Base-by-base conservation (phyloP, 176 grass and related monocot genomes). In the Oryza meyeriana region DNA sequence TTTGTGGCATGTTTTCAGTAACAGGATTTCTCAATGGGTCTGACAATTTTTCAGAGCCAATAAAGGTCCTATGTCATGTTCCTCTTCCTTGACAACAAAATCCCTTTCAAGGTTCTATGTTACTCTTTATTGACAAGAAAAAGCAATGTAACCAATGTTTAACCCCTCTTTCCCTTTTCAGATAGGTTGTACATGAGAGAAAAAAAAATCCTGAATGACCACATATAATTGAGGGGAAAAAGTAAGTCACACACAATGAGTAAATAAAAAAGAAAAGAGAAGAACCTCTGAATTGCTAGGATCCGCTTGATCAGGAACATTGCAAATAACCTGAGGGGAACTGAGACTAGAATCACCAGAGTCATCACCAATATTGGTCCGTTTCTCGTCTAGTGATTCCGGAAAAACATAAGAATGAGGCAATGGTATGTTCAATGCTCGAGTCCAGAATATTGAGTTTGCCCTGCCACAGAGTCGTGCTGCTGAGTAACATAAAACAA, bases 381-480 rank as follows among this genome's bases (percentile, higher is more conserved):
- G 80, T 68, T 91, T 66, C 8, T 79, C 57, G 17, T 86, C 85
- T n/a, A 75, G 12, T 18, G 79, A 79, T 17, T 79, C 87, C 41
- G 85, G 72, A 82, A 98, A 93, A 48, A 98, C 84, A 40, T 84
- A 94, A 61, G 88, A 94, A 89, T 69, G 84, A 88, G 95, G 92
- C 72, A 93, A 71, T 27, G 95, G 92, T 41, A 98, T 86, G 72
- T 95, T 98, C 64, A 98, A 86, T 30, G 92, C 95, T 77, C 95
- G 67, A 70, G 87, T 98, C 95, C 95, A 98, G 74, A 98, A 98
- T 85, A 98, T 89, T 33, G 92, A 94, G 67, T 94, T 98, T 47
- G 92, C 95, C 95, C 95, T 98, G 89, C 48, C 27, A 61, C 52
- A 75, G 55, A 80, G 6, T 14, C 75, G 28, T 58, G 76, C 22